A percentile compares a stretch with the other conserved stretches of the same genome.
Conservation (phyloP, 305 asterid genomes). For the Ajuga reptans region DNA sequence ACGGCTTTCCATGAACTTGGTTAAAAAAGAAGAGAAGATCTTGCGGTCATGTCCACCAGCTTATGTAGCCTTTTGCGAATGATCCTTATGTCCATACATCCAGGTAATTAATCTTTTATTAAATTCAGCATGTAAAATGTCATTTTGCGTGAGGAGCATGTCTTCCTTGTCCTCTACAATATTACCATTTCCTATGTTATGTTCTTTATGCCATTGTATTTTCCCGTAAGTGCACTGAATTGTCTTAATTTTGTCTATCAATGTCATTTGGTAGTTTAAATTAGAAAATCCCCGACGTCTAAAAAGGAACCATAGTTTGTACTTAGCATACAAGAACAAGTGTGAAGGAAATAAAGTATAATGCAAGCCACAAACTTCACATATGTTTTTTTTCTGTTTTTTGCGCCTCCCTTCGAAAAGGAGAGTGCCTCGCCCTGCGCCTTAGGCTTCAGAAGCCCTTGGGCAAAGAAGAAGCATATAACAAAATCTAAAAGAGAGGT, state of each 20-base stretch:
- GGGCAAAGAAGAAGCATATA: no score
- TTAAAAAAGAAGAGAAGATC: conserved; percentile 21
- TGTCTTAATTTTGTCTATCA: background rate
- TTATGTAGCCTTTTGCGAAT: background rate
- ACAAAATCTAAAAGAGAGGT: background rate
- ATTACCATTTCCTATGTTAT: background rate
- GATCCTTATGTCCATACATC: background rate
- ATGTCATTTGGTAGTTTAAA: background rate
- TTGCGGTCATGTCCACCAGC: conserved; percentile 4
- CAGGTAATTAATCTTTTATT: background rate
- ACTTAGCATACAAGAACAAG: no score
- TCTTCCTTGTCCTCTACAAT: background rate
- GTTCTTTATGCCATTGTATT: background rate
- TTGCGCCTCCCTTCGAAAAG: no score
- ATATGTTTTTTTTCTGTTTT: no score
- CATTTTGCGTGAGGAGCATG: background rate
- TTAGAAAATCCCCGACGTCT: no score
- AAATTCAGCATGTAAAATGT: background rate
- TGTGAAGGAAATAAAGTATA: no score
- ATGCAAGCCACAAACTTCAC: no score
- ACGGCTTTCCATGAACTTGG: conserved; percentile 13
- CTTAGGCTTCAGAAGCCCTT: no score
- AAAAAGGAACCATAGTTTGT: no score
- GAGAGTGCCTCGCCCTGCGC: no score
- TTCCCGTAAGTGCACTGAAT: background rate